Conservation (phyloP, 768 basidiomycete species). For the Lepiota brunneoincarnata region DNA sequence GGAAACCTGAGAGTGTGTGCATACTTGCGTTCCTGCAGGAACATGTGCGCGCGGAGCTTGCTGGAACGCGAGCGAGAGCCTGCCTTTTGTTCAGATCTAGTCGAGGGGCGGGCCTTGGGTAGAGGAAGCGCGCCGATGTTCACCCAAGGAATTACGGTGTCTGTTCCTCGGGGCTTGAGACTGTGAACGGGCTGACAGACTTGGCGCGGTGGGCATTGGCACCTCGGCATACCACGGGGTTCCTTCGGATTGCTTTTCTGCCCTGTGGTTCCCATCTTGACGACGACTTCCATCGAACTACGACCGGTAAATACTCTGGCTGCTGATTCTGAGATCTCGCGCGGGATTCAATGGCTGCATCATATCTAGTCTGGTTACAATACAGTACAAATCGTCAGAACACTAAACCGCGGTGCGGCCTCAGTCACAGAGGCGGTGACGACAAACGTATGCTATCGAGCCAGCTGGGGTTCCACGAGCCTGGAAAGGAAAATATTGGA, state of each 20-base stretch:
- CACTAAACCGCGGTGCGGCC: neutral
- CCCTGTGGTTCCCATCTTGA: constrained; percentile 73
- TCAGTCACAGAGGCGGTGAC: constrained; percentile 73
- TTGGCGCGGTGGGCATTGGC: constrained; percentile 61
- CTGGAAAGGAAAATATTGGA: constrained; percentile 22
- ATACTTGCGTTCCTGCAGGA: constrained; percentile 83
- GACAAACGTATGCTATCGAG: constrained; percentile 81
- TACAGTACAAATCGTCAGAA: constrained; percentile 2
- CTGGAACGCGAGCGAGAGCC: constrained; percentile 62
- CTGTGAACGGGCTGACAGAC: constrained; percentile 59
- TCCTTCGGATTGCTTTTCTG: constrained; percentile 44
- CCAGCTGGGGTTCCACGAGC: constrained; percentile 81
- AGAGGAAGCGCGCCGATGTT: constrained; percentile 41
- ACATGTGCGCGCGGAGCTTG: constrained; percentile 72
- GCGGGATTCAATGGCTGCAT: constrained; percentile 53
- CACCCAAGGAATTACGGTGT: constrained; percentile 62
- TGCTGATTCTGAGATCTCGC: constrained; percentile 70
- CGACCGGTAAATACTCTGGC: constrained; percentile 81
- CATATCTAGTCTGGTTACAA: constrained; percentile 58
- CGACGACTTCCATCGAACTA: constrained; percentile 83
- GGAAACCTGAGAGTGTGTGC: constrained; percentile 19
- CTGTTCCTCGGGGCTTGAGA: constrained; percentile 61
- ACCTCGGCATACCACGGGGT: constrained; percentile 84
- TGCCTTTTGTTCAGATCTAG: constrained; percentile 64
- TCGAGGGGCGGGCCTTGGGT: neutral